Evolutionary conservation across 2,329 filamentous ascomycete species (phyloP).

Genomic region (Eutypella sp.): DNA sequence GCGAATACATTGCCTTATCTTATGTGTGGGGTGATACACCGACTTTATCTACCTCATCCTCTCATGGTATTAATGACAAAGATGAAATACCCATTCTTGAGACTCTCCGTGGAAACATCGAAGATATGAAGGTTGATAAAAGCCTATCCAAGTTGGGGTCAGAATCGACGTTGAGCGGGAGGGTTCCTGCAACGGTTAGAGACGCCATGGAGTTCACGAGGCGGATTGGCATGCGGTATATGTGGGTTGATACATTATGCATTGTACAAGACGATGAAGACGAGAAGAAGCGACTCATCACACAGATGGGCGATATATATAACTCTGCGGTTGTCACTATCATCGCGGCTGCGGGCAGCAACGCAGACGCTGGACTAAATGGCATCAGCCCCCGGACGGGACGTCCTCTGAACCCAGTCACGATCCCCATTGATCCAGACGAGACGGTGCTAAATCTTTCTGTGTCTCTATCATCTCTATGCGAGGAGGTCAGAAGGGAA

Average conservation of each 20-base stretch:
- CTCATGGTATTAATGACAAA: not conserved
- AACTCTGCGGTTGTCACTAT: not conserved
- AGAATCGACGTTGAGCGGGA: not conserved
- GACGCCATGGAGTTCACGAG: not conserved
- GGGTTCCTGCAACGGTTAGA: not conserved
- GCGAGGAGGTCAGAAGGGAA: not conserved
- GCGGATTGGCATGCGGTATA: not conserved
- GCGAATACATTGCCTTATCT: not conserved
- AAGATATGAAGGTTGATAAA: not conserved
- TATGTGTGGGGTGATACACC: not conserved
- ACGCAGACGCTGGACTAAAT: not conserved
- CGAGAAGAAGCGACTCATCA: not conserved
- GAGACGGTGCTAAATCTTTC: not conserved
- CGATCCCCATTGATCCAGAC: not conserved
- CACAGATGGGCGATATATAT: not conserved
- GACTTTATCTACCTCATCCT: no score
- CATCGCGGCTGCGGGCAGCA: not conserved
- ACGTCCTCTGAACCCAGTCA: not conserved
- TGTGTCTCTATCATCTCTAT: not conserved
- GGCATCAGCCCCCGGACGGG: not conserved
- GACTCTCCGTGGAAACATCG: not conserved
- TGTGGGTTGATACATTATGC: not conserved
- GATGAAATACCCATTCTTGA: not conserved
- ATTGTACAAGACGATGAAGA: not conserved
- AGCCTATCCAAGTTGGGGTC: not conserved